A percentile compares a stretch with the other conserved stretches of the same genome.
phyloP scores from a whole-genome alignment of 495 filamentous ascomycete species.

The Neurospora sp. region DNA sequence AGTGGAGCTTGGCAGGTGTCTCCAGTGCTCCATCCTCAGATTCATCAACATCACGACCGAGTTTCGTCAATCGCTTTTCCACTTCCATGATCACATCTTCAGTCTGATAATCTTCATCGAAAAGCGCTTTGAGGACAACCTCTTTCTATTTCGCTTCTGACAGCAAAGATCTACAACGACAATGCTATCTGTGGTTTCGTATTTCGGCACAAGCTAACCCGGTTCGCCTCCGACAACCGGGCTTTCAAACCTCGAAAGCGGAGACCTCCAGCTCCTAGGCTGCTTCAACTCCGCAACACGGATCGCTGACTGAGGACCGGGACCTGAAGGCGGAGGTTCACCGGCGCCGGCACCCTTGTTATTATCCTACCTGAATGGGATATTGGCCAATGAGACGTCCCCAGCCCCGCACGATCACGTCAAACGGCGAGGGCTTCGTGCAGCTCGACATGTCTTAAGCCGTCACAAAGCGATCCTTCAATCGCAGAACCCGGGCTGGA shows the following conservation, averaged over 20 bases:
- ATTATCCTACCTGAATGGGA: background rate
- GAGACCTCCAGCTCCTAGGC: background rate
- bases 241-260: background rate
- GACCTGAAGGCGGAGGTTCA: background rate
- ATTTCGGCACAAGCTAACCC: background rate
- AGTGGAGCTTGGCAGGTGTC: background rate
- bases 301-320: background rate
- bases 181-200: background rate
- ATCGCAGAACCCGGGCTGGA: background rate
- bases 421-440: background rate
- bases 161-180: background rate
- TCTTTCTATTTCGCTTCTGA: too few relatives aligned
- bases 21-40: background rate
- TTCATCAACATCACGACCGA: background rate
- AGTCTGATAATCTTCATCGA: background rate
- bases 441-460: conserved; percentile 11
- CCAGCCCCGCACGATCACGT: conserved; percentile 2
- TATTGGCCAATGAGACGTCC: conserved; percentile 14
- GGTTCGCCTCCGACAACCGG: background rate
- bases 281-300: background rate
- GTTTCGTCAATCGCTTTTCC: background rate
- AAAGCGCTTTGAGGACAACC: background rate
- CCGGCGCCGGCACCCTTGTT: background rate
- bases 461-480: conserved; percentile 17
- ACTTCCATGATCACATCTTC: background rate